Evolutionary conservation across 257 asterid species (phyloP).

Genomic region (Pogostemon cablin): DNA sequence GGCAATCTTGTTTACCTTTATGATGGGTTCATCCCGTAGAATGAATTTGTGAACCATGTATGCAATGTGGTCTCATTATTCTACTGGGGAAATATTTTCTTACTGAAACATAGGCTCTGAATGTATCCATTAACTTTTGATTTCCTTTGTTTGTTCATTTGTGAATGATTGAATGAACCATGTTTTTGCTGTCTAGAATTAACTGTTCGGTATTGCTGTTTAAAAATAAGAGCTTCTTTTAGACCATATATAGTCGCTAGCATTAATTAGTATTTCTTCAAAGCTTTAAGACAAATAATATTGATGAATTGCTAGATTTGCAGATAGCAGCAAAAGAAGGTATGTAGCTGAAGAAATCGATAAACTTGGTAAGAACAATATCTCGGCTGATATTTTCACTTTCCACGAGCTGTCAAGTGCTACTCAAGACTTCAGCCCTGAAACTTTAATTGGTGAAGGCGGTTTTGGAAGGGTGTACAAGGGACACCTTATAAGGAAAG

Average conservation of each 20-base stretch:
- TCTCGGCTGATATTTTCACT: slow-evolving; percentile 48
- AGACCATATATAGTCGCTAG: background rate
- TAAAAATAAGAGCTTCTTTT: background rate
- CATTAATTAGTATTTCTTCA: slow-evolving; percentile 1
- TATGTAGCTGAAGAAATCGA: slow-evolving; percentile 64
- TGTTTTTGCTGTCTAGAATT: background rate
- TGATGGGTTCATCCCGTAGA: background rate
- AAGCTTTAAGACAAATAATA: background rate
- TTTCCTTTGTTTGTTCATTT: background rate
- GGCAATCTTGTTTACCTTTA: background rate
- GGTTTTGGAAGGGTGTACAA: slow-evolving; percentile 71
- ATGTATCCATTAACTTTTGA: background rate
- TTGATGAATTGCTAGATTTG: slow-evolving; percentile 36
- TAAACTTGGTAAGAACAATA: slow-evolving; percentile 62
- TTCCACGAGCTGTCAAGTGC: slow-evolving; percentile 48
- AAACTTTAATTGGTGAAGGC: slow-evolving; percentile 59
- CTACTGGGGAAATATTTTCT: no score
- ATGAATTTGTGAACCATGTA: no score
- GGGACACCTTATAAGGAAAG: slow-evolving; percentile 48
- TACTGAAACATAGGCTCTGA: no score
- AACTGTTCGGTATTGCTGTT: background rate
- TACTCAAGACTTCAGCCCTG: slow-evolving; percentile 46
- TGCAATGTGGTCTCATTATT: no score
- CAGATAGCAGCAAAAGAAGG: slow-evolving; percentile 63
- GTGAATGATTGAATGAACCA: background rate